phyloP scores from a whole-genome alignment of 1,139 yeast genomes.

The Pichia sp. region DNA sequence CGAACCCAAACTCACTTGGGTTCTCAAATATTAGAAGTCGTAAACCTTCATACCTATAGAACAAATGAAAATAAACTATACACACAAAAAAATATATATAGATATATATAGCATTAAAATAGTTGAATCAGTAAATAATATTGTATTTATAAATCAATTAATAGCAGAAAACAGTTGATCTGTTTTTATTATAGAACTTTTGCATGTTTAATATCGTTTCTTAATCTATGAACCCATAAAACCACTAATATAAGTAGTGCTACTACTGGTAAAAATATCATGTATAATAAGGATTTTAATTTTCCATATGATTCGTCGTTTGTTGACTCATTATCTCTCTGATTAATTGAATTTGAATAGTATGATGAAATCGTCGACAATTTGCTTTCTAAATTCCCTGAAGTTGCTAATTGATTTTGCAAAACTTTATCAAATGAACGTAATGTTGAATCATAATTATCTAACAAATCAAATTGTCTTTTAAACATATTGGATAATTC shows the following conservation, averaged over 20 bases:
- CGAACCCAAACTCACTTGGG: constrained; percentile 41
- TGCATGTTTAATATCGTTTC: constrained; percentile 51
- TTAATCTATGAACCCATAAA: constrained; percentile 40
- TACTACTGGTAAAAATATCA: constrained; percentile 39
- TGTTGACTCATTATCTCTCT: neutral
- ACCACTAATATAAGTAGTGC: constrained; percentile 35
- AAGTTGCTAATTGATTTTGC: constrained; percentile 22
- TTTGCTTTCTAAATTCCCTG: constrained; percentile 19
- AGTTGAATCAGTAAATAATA: too few relatives aligned
- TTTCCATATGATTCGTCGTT: constrained; percentile 4
- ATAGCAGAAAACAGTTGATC: too few relatives aligned
- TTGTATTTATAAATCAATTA: too few relatives aligned
- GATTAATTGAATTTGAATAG: constrained; percentile 5
- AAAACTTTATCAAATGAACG: constrained; percentile 20
- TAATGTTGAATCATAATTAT: constrained; percentile 21
- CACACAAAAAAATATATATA: too few relatives aligned
- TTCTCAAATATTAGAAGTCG: constrained; percentile 36
- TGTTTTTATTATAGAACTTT: constrained; percentile 36
- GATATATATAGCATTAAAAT: too few relatives aligned
- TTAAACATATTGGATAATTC: constrained; percentile 16
- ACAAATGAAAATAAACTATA: too few relatives aligned
- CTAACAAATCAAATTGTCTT: constrained; percentile 22
- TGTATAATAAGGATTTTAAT: constrained; percentile 14
- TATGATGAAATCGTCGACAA: constrained; percentile 17
- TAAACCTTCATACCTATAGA: constrained; percentile 36